Evolutionary conservation across 371 early-diverging fungal genomes (phyloP), one percentile per base, ranked within the genome.

Genomic region (Lichtheimia ornata): DNA sequence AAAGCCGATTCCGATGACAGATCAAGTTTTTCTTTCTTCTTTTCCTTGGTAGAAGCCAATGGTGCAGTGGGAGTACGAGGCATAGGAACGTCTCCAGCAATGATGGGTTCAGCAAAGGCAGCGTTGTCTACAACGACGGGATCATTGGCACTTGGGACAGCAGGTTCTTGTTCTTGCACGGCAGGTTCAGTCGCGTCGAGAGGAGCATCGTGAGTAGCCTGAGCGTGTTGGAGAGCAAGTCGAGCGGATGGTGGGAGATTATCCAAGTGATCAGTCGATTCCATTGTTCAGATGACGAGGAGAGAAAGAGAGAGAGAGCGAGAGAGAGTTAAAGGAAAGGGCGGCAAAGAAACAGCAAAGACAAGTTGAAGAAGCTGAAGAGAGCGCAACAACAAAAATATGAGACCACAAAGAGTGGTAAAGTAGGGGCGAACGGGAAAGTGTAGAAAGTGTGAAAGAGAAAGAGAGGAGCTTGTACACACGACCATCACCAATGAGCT

Each of bases 1-100:
- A 91, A 91, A 61, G 87, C 84, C 28, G 84, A 77, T 65, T 84
- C 84, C 42, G 90, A 90, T 22, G 77, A 75, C 56, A 90, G 71
- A 63, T 89, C 88, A 9, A 74, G 63, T 18, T 64, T 70, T 13
- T 56, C 58, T 17, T 69, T 61, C 58, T 65, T 59, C 45, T 70
- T 69, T 53, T 44, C 54, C 13, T 58, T 30, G 30, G 61, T 47
- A 9, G 66, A 20, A 5, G 59, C 25, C 17, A 59, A 53, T 13
- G 72, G 67, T 57, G 60, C 40, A 14, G 69, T 66, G 52, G 70
- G 71, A 61, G 70, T 68, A 56, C 74, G 73, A n/a, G 79, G 79
- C 25, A 71, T 66, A 22, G 79, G 79, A 30, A 65, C 67, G 50
- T 78, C 79, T 53, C 79, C 79, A 51, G 79, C 75, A 57, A 78